phyloP scores from a whole-genome alignment of 805 yeast genomes.

The Brettanomyces custersianus region DNA sequence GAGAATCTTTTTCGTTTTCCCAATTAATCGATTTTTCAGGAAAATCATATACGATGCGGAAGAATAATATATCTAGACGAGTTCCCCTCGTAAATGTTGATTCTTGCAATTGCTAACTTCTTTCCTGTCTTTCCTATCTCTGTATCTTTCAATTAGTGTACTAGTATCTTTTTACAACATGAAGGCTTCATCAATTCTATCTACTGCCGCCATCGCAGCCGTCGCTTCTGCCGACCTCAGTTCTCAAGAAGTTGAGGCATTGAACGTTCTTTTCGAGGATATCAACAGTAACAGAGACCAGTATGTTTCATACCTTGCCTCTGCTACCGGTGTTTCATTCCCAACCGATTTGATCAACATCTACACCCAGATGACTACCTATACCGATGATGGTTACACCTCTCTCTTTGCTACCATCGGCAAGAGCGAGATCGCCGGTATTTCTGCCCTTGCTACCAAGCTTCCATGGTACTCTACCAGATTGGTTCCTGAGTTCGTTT shows the following conservation, averaged over 20 bases:
- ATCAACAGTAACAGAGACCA: conserved; percentile 8
- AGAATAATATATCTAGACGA: too few species aligned
- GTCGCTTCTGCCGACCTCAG: conserved; percentile 3
- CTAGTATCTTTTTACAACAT: too few species aligned
- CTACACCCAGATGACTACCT: conserved; percentile 23
- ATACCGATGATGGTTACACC: conserved; percentile 30
- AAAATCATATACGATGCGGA: too few species aligned
- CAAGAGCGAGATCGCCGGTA: conserved; percentile 2
- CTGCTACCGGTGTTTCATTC: conserved; percentile 5
- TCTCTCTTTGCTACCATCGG: conserved; percentile 18
- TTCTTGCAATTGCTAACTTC: too few species aligned
- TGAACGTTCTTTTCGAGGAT: conserved; percentile 9
- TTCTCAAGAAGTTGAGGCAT: conserved; percentile 2
- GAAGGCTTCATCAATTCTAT: too few species aligned
- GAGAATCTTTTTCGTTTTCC: too few species aligned
- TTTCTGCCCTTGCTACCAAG: conserved; percentile 8
- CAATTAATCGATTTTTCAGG: too few species aligned
- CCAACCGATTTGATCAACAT: conserved; percentile 10
- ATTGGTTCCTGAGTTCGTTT: conserved; percentile 12
- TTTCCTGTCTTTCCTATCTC: too few species aligned
- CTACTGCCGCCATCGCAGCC: not conserved
- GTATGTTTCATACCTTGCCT: conserved; percentile 9
- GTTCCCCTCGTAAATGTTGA: too few species aligned
- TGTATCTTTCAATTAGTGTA: too few species aligned
- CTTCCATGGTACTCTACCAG: conserved; percentile 21